A percentile compares a stretch with the other conserved stretches of the same genome.
Conservation (phyloP, 495 filamentous ascomycete genomes). For the Daldinia vernicosa region DNA sequence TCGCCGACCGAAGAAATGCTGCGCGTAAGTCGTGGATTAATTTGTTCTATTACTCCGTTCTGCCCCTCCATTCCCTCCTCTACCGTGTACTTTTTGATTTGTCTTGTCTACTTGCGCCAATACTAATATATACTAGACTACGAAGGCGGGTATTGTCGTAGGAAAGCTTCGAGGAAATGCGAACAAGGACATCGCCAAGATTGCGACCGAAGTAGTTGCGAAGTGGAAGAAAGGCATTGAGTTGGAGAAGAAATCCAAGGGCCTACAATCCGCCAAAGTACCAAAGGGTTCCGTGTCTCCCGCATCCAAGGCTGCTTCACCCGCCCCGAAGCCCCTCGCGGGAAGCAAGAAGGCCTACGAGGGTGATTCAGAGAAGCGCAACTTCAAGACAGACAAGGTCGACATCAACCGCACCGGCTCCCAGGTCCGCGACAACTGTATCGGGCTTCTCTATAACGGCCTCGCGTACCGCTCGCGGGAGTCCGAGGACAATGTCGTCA, state of each 20-base stretch:
- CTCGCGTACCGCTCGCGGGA: conserved; percentile 69
- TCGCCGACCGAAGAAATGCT: conserved; percentile 87
- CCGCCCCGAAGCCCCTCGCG: conserved; percentile 53
- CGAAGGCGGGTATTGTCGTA: conserved; percentile 87
- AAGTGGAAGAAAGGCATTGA: conserved; percentile 89
- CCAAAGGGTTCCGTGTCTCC: conserved; percentile 46
- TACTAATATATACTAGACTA: conserved; percentile 62
- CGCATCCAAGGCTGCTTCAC: conserved; percentile 47
- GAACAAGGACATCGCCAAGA: conserved; percentile 75
- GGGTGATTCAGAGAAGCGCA: conserved; percentile 80
- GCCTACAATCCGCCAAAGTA: conserved; percentile 56
- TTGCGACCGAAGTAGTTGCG: conserved; percentile 80
- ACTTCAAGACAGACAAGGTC: conserved; percentile 80
- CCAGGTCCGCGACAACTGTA: conserved; percentile 76
- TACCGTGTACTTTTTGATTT: neutral
- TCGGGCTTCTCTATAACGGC: conserved; percentile 91
- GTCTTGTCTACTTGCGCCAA: neutral
- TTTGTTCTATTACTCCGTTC: neutral
- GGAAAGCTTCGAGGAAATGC: conserved; percentile 81
- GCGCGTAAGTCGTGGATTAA: conserved; percentile 59
- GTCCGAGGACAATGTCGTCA: conserved; percentile 65
- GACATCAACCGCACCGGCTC: conserved; percentile 75
- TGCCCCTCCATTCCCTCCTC: neutral
- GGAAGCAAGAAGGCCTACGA: conserved; percentile 65
- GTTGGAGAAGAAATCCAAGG: conserved; percentile 67